Evolutionary conservation across 805 yeast genomes (phyloP).

Genomic region (Candida saitoana): DNA sequence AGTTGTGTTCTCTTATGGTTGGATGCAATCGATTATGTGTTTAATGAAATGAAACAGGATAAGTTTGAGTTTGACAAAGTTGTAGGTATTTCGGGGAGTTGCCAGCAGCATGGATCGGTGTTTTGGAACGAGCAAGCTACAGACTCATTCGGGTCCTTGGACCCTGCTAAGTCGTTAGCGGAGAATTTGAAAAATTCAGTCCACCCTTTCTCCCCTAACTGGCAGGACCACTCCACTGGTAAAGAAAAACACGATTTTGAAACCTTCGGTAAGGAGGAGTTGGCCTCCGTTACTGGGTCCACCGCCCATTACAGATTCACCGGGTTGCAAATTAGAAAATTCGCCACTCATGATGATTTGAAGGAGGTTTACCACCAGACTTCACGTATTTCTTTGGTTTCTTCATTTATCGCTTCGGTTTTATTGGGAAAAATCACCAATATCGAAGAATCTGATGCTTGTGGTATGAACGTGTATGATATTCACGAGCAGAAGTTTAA

Average conservation of each 20-base stretch:
- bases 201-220: constrained; percentile 70
- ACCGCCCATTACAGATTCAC: constrained; percentile 87
- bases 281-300: constrained; percentile 76
- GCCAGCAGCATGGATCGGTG: constrained; percentile 92
- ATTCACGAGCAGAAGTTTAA: constrained; percentile 54
- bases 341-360: constrained; percentile 51
- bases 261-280: constrained; percentile 50
- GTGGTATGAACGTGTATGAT: constrained; percentile 90
- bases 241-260: constrained; percentile 63
- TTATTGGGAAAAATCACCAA: constrained; percentile 60
- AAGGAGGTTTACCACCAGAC: constrained; percentile 51
- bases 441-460: constrained; percentile 81
- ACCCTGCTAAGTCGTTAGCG: constrained; percentile 29
- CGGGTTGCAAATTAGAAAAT: constrained; percentile 83
- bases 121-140: constrained; percentile 61
- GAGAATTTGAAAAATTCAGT: constrained; percentile 51
- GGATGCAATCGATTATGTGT: constrained; percentile 68
- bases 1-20: constrained; percentile 91
- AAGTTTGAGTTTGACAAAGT: constrained; percentile 58
- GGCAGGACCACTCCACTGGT: constrained; percentile 93
- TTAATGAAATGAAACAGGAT: constrained; percentile 47
- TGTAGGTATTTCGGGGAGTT: constrained; percentile 72
- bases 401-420: constrained; percentile 72
- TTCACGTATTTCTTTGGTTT: constrained; percentile 63
- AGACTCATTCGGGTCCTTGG: constrained; percentile 34